Conservation (phyloP, 2,329 filamentous ascomycete genomes). For the Pezicula carpinea region DNA sequence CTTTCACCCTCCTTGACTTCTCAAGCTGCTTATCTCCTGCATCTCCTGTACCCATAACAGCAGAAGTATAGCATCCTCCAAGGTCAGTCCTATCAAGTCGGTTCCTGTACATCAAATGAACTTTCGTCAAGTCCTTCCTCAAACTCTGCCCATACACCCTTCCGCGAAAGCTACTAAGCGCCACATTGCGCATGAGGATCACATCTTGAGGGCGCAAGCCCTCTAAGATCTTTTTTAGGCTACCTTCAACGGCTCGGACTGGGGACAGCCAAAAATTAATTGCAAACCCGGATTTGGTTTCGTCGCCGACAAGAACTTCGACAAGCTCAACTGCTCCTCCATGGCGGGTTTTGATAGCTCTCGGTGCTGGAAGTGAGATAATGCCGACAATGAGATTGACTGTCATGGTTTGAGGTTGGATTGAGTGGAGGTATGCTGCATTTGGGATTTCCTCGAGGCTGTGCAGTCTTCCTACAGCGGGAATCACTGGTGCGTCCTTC, state of each 20-base stretch:
- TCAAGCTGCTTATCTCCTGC: slow-evolving; percentile 45
- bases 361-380: slow-evolving; percentile 64
- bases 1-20: slow-evolving; percentile 63
- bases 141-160: slow-evolving; percentile 84
- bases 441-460: slow-evolving; percentile 68
- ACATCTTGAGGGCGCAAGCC: slow-evolving; percentile 67
- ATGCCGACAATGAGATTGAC: slow-evolving; percentile 78
- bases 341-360: slow-evolving; percentile 63
- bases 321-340: slow-evolving; percentile 60
- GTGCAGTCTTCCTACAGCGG: slow-evolving; percentile 39
- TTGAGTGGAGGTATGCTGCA: slow-evolving; percentile 57
- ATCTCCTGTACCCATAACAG: slow-evolving; percentile 34
- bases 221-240: slow-evolving; percentile 26
- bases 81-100: slow-evolving; percentile 45
- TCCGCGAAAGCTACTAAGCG: slow-evolving; percentile 67
- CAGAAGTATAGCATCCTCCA: slow-evolving; percentile 52
- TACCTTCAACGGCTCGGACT: slow-evolving; percentile 20
- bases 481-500: slow-evolving; percentile 20
- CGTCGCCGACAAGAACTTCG: slow-evolving; percentile 79
- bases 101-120: slow-evolving; percentile 61
- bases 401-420: slow-evolving; percentile 76
- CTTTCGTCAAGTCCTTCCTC: slow-evolving; percentile 62
- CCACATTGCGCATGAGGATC: slow-evolving; percentile 74
- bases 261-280: slow-evolving; percentile 76
- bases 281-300: slow-evolving; percentile 74